These are phyloP conservation scores for Pholiota conissans DNA, from an alignment of 768 basidiomycete genomes.

Conservation along the genomic window DNA sequence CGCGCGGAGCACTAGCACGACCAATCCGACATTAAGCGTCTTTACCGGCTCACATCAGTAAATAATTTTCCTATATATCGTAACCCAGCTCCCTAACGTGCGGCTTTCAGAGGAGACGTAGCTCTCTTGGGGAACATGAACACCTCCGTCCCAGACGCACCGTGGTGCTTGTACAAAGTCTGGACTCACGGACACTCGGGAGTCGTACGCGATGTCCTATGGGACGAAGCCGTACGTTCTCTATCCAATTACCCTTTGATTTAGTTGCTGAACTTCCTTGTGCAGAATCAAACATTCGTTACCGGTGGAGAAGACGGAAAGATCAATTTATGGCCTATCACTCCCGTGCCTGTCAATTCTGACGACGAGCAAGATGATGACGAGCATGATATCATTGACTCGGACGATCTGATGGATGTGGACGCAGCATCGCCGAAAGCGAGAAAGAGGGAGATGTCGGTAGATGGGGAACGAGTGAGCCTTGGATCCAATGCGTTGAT, in stretches of 20 bases:
- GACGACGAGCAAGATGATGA: constrained; percentile 10
- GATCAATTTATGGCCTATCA: constrained; percentile 26
- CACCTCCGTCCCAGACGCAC: constrained; percentile 32
- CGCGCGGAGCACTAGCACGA: constrained; percentile 37
- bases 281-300: constrained; percentile 24
- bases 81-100: not conserved
- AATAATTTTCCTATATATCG: constrained; percentile 16
- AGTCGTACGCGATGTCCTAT: constrained; percentile 54
- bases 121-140: constrained; percentile 51
- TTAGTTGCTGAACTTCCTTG: not conserved
- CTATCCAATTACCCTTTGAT: not conserved
- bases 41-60: constrained; percentile 80
- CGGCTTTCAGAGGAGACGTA: constrained; percentile 51
- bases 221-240: constrained; percentile 50
- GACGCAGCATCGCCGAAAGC: constrained; percentile 16
- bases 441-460: constrained; percentile 13
- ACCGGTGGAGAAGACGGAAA: constrained; percentile 34
- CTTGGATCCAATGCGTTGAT: too few relatives aligned
- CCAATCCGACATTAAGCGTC: constrained; percentile 42
- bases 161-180: constrained; percentile 51
- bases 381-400: constrained; percentile 8
- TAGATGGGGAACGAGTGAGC: constrained; percentile 12
- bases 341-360: constrained; percentile 10
- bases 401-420: constrained; percentile 17
- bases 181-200: constrained; percentile 60